Base-by-base conservation (phyloP, 495 filamentous ascomycete species). In the Barbatosphaeria neglecta region DNA sequence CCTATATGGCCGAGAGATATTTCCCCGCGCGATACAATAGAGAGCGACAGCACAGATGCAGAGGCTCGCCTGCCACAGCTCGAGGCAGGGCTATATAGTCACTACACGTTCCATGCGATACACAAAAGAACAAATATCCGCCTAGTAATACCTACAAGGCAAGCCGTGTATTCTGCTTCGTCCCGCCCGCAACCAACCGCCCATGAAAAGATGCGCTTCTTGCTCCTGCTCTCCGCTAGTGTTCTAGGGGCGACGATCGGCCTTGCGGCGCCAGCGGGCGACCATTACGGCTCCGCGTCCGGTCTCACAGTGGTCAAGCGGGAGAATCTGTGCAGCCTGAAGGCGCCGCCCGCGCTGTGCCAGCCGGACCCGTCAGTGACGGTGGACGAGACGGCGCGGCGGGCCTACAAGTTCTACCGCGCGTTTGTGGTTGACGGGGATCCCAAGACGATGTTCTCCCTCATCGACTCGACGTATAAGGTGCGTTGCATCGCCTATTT, bases 391-490 rank as follows among this genome's bases (percentile, higher is more conserved):
- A 70, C 67, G 37, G 68, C 67, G 0, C 50, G 53, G 46, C 51
- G 67, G 39, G 68, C 68, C 16, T 72, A 72, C 52, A 55, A 72
- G 40, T 72, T 72, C 54, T 72, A 72, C 44, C 68, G 68, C 41
- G 67, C 67, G 1, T 72, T 72, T 38, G 63, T 72, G 3, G 64
- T 68, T 5, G 68, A 72, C 39, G 68, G 67, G 8, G 64, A 70
- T 37, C 67, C 68, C 5, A 57, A 59, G 44, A 68, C 55, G 40
- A 72, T 72, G 68, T 72, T 72, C 46, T 70, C 68, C 13, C 50
- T 66, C 25, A 72, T 72, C 28, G 68, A 70, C 31, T 60, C 59
- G 15, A 48, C 42, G 15, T 69, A 69, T 39, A 61, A 51, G 41
- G 66, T 69, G 43, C 54, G 58, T 55, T 7, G 18, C n/a, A n/a